These are phyloP conservation scores for Leccinum arenicola DNA, from an alignment of 768 basidiomycete species.

Conservation along the genomic window DNA sequence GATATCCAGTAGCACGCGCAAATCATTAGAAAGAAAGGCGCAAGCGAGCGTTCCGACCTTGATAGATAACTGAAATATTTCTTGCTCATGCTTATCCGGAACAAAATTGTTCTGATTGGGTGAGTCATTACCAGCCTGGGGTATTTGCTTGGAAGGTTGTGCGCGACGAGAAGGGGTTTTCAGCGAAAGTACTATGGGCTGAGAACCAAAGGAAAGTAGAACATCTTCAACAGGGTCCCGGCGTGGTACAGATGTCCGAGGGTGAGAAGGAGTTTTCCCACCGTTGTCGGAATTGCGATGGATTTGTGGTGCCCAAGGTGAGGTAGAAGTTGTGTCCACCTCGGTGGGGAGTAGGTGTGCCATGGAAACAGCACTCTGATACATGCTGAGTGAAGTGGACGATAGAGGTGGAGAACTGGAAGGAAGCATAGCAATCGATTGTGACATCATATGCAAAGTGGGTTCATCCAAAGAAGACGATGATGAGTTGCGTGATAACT, in stretches of 20 bases:
- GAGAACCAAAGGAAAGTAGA: constrained; percentile 59
- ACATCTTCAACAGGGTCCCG: constrained; percentile 36
- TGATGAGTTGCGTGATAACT: constrained; percentile 48
- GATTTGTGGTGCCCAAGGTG: not conserved
- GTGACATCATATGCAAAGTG: constrained; percentile 65
- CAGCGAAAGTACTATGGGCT: constrained; percentile 58
- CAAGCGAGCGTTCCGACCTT: constrained; percentile 52
- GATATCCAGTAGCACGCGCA: constrained; percentile 47
- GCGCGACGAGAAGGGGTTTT: constrained; percentile 39
- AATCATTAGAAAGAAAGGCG: constrained; percentile 54
- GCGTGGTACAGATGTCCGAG: constrained; percentile 6
- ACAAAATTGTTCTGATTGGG: constrained; percentile 6
- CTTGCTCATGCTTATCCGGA: constrained; percentile 17
- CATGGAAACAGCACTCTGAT: constrained; percentile 67
- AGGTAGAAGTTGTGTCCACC: not conserved
- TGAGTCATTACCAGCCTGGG: constrained; percentile 2
- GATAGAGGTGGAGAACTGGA: constrained; percentile 43
- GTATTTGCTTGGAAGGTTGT: constrained; percentile 10
- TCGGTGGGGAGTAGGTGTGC: constrained; percentile 1
- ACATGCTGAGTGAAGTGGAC: constrained; percentile 67
- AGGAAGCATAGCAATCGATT: constrained; percentile 65
- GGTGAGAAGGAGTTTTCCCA: constrained; percentile 4
- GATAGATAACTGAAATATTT: constrained; percentile 40
- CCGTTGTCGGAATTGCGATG: not conserved
- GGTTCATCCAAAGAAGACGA: constrained; percentile 66